Evolutionary conservation across 2,329 filamentous ascomycete species (phyloP), one percentile per base, ranked within the genome.

Genomic region (Tolypocladium inflatum): DNA sequence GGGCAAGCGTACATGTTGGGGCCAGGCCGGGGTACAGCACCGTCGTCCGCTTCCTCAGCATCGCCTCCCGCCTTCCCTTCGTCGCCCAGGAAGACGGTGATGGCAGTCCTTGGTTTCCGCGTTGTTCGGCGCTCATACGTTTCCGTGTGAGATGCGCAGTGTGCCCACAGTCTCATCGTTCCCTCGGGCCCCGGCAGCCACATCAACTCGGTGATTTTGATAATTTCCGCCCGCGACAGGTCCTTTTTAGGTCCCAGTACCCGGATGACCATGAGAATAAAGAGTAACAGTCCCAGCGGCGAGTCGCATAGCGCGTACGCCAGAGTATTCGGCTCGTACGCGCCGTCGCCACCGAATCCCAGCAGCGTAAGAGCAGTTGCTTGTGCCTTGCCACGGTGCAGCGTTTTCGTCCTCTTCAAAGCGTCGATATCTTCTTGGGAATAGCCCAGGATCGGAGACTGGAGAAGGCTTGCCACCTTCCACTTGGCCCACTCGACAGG

Each of bases 121-220:
- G 58, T 55, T 7, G 58, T 37, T 37, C 60, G 61, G 38, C 63
- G 66, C 59, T 66, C 60, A 35, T 66, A 63, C 4, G 57, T 56
- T 1, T 65, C 65, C 50, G 74, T 71, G 9, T 64, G 61, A 42
- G 69, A 68, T 19, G 70, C 68, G 43, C 76, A 78, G 41, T 76
- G 68, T 8, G 79, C 74, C 80, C 78, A 83, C 58, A 80, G 86
- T 33, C 84, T 73, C 63, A 87, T 69, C 3, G 78, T 79, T 2
- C 78, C 78, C 64, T 88, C 85, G 0, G 84, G 84, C 0, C 85
- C 86, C 0, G 86, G 85, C 1, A 89, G 70, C 86, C 86, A 89
- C 26, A 84, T 80, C 35, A 88, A 71, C 66, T 83, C 80, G 1
- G 83, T 80, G 64, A 86, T 74, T 21, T 82, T 83, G 59, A 89